Conservation (phyloP, 2,329 filamentous ascomycete genomes). For the Ascochyta koolunga region DNA sequence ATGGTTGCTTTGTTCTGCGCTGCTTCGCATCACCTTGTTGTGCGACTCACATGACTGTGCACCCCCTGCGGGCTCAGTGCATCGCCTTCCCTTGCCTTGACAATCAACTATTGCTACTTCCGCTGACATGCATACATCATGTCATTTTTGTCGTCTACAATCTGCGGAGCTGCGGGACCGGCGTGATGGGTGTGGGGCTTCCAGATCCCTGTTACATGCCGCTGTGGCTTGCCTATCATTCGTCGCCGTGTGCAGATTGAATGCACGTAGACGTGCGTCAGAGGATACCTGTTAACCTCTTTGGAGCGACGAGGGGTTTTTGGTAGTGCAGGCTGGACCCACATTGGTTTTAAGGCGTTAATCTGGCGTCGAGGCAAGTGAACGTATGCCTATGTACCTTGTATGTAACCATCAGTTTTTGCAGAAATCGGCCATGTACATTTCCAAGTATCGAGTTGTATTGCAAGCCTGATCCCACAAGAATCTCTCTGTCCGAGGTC, state of each 20-base stretch:
- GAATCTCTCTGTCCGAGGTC: not conserved
- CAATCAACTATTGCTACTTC: not conserved
- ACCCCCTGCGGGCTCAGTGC: not conserved
- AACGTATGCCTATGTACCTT: not conserved
- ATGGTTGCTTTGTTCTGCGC: not conserved
- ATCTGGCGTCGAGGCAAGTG: not conserved
- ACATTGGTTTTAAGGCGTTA: not conserved
- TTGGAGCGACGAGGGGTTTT: not conserved
- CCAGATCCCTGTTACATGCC: not conserved
- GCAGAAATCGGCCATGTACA: not conserved
- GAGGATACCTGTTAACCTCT: not conserved
- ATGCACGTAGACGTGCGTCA: constrained; percentile 1
- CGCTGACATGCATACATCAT: constrained; percentile 6
- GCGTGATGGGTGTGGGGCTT: constrained; percentile 1
- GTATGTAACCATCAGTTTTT: not conserved
- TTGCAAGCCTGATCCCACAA: not conserved
- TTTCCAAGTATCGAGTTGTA: not conserved
- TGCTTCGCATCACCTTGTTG: not conserved
- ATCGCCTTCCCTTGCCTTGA: not conserved
- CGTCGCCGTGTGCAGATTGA: not conserved
- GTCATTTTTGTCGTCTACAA: constrained; percentile 3
- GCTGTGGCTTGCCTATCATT: not conserved
- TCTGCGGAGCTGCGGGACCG: not conserved
- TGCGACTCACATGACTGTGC: constrained; percentile 2
- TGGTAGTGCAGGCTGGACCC: not conserved